Percentiles rank a stretch among this genome's conserved stretches.
Conservation (phyloP, 2,329 filamentous ascomycete species). For the Nannizzia gypsea region DNA sequence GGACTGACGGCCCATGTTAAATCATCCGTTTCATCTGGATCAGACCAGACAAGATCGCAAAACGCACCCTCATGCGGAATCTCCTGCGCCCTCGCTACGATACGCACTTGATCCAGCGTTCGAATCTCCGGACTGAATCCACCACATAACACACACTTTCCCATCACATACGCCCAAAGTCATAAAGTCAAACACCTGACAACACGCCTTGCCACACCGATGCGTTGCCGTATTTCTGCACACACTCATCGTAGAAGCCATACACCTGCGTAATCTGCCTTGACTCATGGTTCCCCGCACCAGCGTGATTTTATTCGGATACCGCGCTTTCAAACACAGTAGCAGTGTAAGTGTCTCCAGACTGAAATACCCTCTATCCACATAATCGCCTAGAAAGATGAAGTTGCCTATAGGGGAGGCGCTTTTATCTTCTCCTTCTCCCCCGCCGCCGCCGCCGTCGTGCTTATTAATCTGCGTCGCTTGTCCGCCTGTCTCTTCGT, state of each 20-base stretch:
- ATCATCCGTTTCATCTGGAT: constrained; percentile 85
- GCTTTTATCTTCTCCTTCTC: background rate
- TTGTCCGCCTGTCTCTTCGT: background rate
- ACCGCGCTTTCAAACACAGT: constrained; percentile 47
- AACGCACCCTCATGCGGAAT: constrained; percentile 97
- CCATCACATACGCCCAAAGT: constrained; percentile 91
- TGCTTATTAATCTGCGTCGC: background rate
- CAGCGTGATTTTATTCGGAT: constrained; percentile 94
- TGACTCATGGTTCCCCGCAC: constrained; percentile 96
- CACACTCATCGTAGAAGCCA: constrained; percentile 97
- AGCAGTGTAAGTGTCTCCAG: constrained; percentile 96
- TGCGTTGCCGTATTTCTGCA: constrained; percentile 96
- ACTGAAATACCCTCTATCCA: constrained; percentile 97
- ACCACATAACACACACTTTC: constrained; percentile 96
- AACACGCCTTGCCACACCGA: constrained; percentile 99
- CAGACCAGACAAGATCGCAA: constrained; percentile 96
- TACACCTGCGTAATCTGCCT: constrained; percentile 99
- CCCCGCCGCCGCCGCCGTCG: background rate
- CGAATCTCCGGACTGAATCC: constrained; percentile 93
- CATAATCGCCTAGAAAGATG: constrained; percentile 68
- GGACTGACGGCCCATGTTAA: constrained; percentile 80
- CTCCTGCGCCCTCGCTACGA: constrained; percentile 92
- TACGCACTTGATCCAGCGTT: constrained; percentile 88
- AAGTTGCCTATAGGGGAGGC: constrained; percentile 8
- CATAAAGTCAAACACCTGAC: constrained; percentile 96